Evolutionary conservation across 345 rosid genomes (phyloP), one percentile per base, ranked within the genome.

Genomic region (Corymbia maculata): DNA sequence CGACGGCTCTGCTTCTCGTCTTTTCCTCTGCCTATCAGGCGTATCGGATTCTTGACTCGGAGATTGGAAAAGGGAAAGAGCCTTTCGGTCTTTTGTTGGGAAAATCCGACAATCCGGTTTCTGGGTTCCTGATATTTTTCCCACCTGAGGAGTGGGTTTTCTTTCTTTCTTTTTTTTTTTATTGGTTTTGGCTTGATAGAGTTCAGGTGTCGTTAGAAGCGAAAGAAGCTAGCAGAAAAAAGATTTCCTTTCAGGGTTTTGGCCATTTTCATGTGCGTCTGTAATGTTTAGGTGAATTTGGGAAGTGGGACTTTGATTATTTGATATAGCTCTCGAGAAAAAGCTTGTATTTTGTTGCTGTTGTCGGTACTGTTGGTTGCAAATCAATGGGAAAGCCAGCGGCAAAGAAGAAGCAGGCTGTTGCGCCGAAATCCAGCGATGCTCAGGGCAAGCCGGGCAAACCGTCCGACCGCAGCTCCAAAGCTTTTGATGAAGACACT

Each of bases 401-500:
- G 42, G 99, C 96, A 86, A 98, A 93, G 94, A 98, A 97, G 98
- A 97, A 94, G 92, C 85, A 6, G 50, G 92, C 92, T 44, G 93
- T 50, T 49, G 90, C 94, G 51, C 89, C 93, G 14, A 94, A 87
- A 84, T 52, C 88, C 91, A 88, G 88, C 17, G 90, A 87, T 57
- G 86, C 91, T 87, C 82, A 52, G 32, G 90, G 91, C 75, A 96
- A 92, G 93, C 88, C 90, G 28, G 88, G 86, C 88, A 96, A 94
- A 89, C 86, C 87, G 51, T 57, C 92, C 80, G 95, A 94, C 79
- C 95, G 95, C 47, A 87, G 93, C 55, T 93, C 99, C 11, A 98
- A 95, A 85, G 93, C 97, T 21, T 92, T 98, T 47, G 99, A 98
- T 89, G 98, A 97, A 85, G 99, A 98, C 93, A 98, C 98, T 61